Evolutionary conservation across 2,329 filamentous ascomycete species (phyloP), one percentile per base, ranked within the genome.

Genomic region (Thielaviopsis punctulata): DNA sequence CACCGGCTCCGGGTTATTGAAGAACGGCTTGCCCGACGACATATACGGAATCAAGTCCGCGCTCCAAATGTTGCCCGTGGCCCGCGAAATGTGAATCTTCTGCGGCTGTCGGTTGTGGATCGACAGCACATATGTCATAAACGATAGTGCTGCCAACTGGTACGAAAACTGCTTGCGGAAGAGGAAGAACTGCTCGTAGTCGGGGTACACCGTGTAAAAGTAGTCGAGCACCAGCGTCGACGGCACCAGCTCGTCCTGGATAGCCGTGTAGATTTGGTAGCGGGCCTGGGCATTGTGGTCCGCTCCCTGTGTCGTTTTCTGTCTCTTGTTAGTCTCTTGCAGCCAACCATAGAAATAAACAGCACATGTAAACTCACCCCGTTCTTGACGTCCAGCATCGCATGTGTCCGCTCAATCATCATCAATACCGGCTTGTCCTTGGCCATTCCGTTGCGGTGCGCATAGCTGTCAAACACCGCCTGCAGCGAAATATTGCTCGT

Each of bases 71-170:
- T 93, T 92, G 58, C 93, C 93, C 5, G 84, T 88, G 25, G 78
- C 77, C 22, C 88, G 82, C 10, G 87, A 84, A 61, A 98, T 93
- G 67, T 85, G 84, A 65, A 96, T 83, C 73, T 98, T 98, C 66
- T 89, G 87, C 5, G 92, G 93, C 66, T 92, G 95, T 25, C 92
- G 85, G 64, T 87, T 87, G 64, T 90, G 87, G 80, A 98, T 96
- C 69, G 90, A 90, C 70, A 99, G 83, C 55, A 95, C 84, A 64
- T 96, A 98, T 3, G 92, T 96, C 84, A 98, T 95, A 69, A 98
- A 98, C 1, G 92, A 95, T 57, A 96, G 76, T 1, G 89, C 80
- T 19, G 92, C 90, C 56, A 95, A 82, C 68, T 98, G 92, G 71
- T 96, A 95, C 21, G 87, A 85, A 69, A 98, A 95, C 58, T 95